A percentile compares a stretch with the other conserved stretches of the same genome.
Evolutionary conservation across 2,329 filamentous ascomycete species (phyloP).

Genomic region (Ophiocordyceps polyrhachis-furcata): DNA sequence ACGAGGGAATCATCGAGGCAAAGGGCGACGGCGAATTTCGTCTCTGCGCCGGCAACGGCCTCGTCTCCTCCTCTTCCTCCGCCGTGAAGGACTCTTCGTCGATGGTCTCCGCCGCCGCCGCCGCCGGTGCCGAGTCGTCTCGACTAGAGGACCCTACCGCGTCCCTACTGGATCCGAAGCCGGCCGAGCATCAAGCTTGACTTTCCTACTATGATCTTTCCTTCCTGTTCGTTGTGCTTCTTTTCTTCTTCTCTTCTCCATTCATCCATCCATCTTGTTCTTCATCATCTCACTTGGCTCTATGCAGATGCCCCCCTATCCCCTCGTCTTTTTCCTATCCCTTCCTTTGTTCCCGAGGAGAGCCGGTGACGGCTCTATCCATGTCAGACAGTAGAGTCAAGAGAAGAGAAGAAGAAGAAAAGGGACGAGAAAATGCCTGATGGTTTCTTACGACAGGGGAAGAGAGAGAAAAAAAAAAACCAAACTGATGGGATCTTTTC

Average conservation of each 20-base stretch:
- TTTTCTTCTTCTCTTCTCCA: neutral
- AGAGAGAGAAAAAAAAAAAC: no score
- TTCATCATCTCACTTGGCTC: neutral
- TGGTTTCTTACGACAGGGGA: no score
- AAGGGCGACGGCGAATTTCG: conserved; percentile 37
- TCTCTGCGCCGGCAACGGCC: conserved; percentile 18
- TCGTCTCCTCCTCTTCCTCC: conserved; percentile 1
- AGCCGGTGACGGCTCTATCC: no score
- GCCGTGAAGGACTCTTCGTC: conserved; percentile 9
- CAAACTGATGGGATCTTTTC: no score
- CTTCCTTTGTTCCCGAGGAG: no score
- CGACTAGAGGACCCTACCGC: conserved; percentile 6
- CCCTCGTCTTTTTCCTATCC: neutral
- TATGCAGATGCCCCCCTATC: neutral
- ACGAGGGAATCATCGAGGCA: conserved; percentile 43
- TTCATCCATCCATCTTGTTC: no score
- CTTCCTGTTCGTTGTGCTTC: neutral
- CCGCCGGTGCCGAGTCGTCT: conserved; percentile 3
- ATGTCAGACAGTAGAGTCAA: no score
- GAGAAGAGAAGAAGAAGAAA: no score
- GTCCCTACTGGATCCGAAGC: conserved; percentile 7
- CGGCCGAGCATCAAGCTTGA: conserved; percentile 5
- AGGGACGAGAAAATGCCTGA: neutral
- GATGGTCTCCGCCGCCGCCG: conserved; percentile 1
- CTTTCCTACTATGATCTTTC: neutral